phyloP scores from a whole-genome alignment of 2,329 filamentous ascomycete species.

The Thielaviopsis ethacetica region DNA sequence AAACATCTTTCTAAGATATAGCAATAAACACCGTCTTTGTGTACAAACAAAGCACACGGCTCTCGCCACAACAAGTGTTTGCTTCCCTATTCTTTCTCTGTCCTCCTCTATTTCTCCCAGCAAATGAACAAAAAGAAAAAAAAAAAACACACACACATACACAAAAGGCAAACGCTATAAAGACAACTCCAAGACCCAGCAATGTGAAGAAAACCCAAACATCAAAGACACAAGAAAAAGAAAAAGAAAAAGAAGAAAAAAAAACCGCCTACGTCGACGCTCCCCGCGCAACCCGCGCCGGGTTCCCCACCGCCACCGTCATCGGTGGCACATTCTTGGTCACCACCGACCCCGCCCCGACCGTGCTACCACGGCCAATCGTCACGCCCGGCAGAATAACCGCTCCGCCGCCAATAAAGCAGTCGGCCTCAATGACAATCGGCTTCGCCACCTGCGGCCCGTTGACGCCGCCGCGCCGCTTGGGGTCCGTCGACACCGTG shows the following conservation, averaged over 20 bases:
- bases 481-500: conserved; percentile 55
- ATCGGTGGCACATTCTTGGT: conserved; percentile 60
- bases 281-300: conserved; percentile 39
- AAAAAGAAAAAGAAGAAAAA: conserved; percentile 1
- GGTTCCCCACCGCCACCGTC: conserved; percentile 54
- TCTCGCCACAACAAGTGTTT: not conserved
- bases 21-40: no score
- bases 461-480: conserved; percentile 55
- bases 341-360: conserved; percentile 74
- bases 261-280: conserved; percentile 4
- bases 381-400: conserved; percentile 64
- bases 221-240: not conserved
- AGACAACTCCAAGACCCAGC: not conserved
- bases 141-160: no score
- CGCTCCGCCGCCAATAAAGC: conserved; percentile 65
- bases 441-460: conserved; percentile 53
- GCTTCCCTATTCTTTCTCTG: not conserved
- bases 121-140: not conserved
- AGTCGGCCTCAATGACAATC: conserved; percentile 71
- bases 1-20: no score
- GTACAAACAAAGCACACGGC: not conserved
- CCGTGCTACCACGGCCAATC: conserved; percentile 61
- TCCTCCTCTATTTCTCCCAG: not conserved
- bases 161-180: not conserved
- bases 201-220: not conserved